phyloP scores from a whole-genome alignment of 352 stramenopile species.

The Globisporangium abappressorium region DNA sequence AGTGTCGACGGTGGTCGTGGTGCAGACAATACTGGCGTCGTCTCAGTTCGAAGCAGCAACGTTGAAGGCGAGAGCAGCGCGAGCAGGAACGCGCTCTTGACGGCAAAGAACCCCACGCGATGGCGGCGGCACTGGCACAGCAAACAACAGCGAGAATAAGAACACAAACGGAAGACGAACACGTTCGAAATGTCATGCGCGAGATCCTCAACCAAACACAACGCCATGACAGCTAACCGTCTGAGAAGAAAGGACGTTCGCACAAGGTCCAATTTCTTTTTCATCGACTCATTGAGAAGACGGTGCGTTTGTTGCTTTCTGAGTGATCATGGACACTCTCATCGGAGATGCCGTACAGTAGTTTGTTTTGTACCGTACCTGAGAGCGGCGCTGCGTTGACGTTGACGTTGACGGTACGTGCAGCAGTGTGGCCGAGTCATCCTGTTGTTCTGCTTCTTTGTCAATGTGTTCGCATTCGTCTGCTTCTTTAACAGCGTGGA shows the following conservation, averaged over 20 bases:
- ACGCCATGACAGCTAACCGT: not conserved
- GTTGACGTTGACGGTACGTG: not conserved
- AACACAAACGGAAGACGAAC: not conserved
- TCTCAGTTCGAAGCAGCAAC: not conserved
- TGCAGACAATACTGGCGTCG: not conserved
- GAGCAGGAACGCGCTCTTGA: not conserved
- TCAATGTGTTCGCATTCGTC: not conserved
- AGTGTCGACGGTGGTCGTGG: not conserved
- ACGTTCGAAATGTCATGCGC: not conserved
- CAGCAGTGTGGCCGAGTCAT: not conserved
- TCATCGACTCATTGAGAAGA: not conserved
- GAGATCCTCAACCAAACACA: not conserved
- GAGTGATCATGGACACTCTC: not conserved
- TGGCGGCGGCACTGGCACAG: not conserved
- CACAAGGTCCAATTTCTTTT: not conserved
- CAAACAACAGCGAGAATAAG: not conserved
- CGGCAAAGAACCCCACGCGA: not conserved
- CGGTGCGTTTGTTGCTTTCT: not conserved
- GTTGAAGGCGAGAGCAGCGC: slow-evolving; percentile 1
- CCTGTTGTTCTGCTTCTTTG: not conserved
- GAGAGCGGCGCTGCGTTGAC: not conserved
- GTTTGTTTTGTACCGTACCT: not conserved
- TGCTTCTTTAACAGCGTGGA: not conserved
- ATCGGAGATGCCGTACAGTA: too few species aligned
- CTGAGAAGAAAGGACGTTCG: not conserved